Evolutionary conservation across 2,329 filamentous ascomycete genomes (phyloP).

Genomic region (Dactylonectria macrodidyma): DNA sequence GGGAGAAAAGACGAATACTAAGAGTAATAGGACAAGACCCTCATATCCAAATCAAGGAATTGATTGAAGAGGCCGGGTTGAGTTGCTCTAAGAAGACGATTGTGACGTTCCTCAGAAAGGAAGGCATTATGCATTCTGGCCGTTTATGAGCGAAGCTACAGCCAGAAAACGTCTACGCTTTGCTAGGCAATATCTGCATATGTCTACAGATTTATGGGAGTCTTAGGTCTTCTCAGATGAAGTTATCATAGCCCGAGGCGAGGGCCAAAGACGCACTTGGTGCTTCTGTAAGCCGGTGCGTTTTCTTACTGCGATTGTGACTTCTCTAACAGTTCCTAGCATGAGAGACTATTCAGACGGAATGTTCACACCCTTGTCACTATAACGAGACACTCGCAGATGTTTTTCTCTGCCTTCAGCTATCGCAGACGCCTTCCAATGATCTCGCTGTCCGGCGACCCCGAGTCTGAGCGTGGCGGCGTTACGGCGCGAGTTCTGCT

Average conservation of each 20-base stretch:
- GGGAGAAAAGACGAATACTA: constrained; percentile 10
- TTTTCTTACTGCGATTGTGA: background rate
- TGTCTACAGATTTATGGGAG: background rate
- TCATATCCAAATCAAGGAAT: background rate
- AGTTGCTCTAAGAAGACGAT: constrained; percentile 1
- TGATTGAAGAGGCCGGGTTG: constrained; percentile 7
- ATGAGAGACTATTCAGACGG: background rate
- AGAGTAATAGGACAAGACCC: background rate
- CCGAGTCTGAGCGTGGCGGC: too few relatives aligned
- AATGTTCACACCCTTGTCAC: background rate
- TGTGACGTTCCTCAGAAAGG: background rate
- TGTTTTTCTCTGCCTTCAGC: background rate
- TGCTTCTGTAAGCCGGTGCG: constrained; percentile 5
- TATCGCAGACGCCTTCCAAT: background rate
- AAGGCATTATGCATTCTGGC: background rate
- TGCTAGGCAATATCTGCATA: background rate
- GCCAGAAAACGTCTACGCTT: background rate
- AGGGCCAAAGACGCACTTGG: background rate
- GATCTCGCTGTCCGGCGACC: too few relatives aligned
- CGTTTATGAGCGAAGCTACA: too few relatives aligned
- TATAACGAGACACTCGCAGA: background rate
- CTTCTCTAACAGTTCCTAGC: background rate
- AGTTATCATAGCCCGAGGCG: background rate
- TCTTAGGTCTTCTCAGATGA: background rate
- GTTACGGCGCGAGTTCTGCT: too few relatives aligned